Base-by-base conservation (phyloP, 108 stramenopile genomes). In the Pseudonitzschia multiseries region DNA sequence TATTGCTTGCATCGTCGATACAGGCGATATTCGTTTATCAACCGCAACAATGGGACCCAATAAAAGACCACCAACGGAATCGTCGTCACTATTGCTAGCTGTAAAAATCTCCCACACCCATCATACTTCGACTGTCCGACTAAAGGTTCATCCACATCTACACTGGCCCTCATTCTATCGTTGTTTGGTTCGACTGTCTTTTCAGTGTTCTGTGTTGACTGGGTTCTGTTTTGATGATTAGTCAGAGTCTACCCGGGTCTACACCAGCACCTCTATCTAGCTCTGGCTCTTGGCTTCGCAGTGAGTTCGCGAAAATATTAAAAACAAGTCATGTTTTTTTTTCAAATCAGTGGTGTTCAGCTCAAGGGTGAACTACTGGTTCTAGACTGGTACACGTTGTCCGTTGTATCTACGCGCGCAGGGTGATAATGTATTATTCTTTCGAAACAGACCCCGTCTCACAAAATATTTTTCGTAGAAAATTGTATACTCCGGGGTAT, bases 21-120 rank as follows among this genome's bases (percentile, higher is more conserved):
- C 0, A 67, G 27, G 18, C 66, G 66, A 17, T 40, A 67, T 27
- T 67, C 66, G 46, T 67, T 51, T 14, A 67, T 67, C 5, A 48
- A 9, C 2, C 26, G 17, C 8, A 36, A 44, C 3, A 67, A n/a
- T 1, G 66, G 66, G 8, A 10, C 28, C 66, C 66, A 27, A 50
- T 36, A 62, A 13, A 40, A 29, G 36, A 62, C 0, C 33, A 59
- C 20, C 57, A 21, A 40, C 4, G 33, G 36, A 33, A 40, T 59
- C 29, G 29, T 59, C 26, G 29, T 31, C 15, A 14, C 29, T 5
- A 59, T n/a, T 17, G 27, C 57, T 26, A 59, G 36, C 6, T 36
- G 36, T 36, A 6, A 36, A 36, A 36, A 2, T 2, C 2, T 36
- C 36, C 36, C 36, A 36, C 2, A 36, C 36, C 36, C n/a, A n/a